Conservation (phyloP, 306 rosid species). For the Oemleria cerasiformis region DNA sequence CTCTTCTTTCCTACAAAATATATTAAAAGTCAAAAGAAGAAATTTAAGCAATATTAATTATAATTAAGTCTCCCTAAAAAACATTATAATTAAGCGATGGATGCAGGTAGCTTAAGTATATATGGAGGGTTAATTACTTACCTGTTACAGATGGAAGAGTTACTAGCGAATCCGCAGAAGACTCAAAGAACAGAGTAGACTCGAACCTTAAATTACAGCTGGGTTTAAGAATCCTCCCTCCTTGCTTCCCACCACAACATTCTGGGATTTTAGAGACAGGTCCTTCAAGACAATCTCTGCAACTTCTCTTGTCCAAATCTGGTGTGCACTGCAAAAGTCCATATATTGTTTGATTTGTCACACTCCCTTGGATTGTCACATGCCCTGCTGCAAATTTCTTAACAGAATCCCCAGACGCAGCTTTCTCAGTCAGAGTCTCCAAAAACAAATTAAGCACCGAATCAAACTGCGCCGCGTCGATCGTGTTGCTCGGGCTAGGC, state of each 20-base stretch:
- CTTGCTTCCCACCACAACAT: conserved; percentile 23
- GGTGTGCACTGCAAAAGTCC: conserved; percentile 50
- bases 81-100: too few relatives aligned
- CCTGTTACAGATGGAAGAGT: conserved; percentile 17
- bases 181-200: conserved; percentile 13
- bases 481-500: not conserved
- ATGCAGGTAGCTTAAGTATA: too few relatives aligned
- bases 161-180: not conserved
- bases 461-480: not conserved
- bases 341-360: conserved; percentile 10
- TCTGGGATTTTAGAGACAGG: not conserved
- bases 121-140: not conserved
- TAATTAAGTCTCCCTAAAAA: too few relatives aligned
- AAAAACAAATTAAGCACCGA: conserved; percentile 16
- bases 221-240: conserved; percentile 29
- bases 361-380: conserved; percentile 1
- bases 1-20: too few relatives aligned
- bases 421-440: not conserved
- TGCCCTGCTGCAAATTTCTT: conserved; percentile 31
- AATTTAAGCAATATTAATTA: not conserved
- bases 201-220: conserved; percentile 42
- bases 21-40: not conserved
- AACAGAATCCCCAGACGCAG: conserved; percentile 12
- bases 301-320: conserved; percentile 30
- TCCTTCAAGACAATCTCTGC: conserved; percentile 26